Base-by-base conservation (phyloP, 2,329 filamentous ascomycete genomes). In the Colletotrichum euphorbiae region DNA sequence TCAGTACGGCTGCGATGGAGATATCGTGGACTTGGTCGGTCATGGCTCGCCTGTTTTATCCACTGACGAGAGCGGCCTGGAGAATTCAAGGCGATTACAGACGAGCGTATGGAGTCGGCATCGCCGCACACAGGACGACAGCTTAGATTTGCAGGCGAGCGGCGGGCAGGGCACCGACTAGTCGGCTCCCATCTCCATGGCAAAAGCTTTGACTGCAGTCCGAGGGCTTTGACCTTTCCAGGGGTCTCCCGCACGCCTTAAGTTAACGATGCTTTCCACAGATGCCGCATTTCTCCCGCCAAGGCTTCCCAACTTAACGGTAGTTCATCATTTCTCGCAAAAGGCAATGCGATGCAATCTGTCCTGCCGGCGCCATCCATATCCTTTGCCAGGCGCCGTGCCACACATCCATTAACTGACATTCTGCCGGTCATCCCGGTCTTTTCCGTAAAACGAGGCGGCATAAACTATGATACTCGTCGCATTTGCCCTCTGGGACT, bases 131-230 rank as follows among this genome's bases (percentile, higher is more conserved):
- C 36, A 54, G 55, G 66, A 69, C 60, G 61, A 69, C 54, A 55
- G 61, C 45, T 51, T 46, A 19, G n/a, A 15, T 36, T 28, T 17
- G 48, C 48, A 52, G 33, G 48, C 48, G 31, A 36, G 28, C 45
- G 31, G 19, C 43, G 33, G 55, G 51, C 55, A 48, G 43, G 45
- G 38, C 65, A 60, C 61, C 65, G 48, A 66, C 54, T 31, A 38
- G 46, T 54, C 55, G 62, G 66, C 61, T 19, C 12, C 62, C 52
- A 66, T 69, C 66, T 40, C 66, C 66, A 66, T 69, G 62, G 66
- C 66, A 69, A 54, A 54, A 66, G 66, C 66, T 66, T 69, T 58
- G 66, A 69, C 61, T 66, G 42, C 58, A n/a, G n/a, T 54, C 33
- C 13, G 24, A 33, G 52, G 61, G 54, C 65, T 55, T 57, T 54